Evolutionary conservation across 164 flowering plant genomes (phyloP), one percentile per base, ranked within the genome.

Genomic region (Pachysandra terminalis): DNA sequence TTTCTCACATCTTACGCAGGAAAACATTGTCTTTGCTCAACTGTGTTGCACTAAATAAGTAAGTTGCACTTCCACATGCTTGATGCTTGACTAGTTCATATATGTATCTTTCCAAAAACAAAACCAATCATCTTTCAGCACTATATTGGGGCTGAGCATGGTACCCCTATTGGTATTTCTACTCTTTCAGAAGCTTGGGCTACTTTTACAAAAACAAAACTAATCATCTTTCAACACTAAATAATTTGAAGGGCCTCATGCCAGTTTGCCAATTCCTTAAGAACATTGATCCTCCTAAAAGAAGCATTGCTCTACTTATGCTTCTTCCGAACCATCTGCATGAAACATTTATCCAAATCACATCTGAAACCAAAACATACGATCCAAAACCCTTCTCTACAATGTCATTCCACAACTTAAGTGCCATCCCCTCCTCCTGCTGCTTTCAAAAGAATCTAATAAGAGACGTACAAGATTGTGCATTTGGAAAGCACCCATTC

Each of bases 351-450:
- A 74, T 88, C 94, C 19, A 84, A 76, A 93, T 67, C 74, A 88
- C 89, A 79, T 93, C 96, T 0, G 98, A 89, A 5, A 93, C 96
- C 75, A 89, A 75, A 15, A 59, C 79, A 70, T 83, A 91, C 0
- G 98, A 87, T 64, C 98, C 97, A 75, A 93, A 93, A 45, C 88
- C 97, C 75, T 85, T 91, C 71, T 84, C 86, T 66, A 93, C 83
- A 97, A 93, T 93, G 69, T 91, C 96, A 71, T 80, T 78, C 98
- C 98, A 93, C 60, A 93, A 71, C 65, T 62, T 60, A 60, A 93
- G 79, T 0, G 96, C 96, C 89, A 89, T 82, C 25, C 84, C 93
- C 66, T 84, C 90, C 73, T 87, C 84, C 82, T 93, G 96, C 23
- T 86, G 90, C 84, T 82, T 83, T 70, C 74, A 83, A 65, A 78